Evolutionary conservation across 179 eudicot genomes (phyloP), one percentile per base, ranked within the genome.

Genomic region (Dionaea muscipula): DNA sequence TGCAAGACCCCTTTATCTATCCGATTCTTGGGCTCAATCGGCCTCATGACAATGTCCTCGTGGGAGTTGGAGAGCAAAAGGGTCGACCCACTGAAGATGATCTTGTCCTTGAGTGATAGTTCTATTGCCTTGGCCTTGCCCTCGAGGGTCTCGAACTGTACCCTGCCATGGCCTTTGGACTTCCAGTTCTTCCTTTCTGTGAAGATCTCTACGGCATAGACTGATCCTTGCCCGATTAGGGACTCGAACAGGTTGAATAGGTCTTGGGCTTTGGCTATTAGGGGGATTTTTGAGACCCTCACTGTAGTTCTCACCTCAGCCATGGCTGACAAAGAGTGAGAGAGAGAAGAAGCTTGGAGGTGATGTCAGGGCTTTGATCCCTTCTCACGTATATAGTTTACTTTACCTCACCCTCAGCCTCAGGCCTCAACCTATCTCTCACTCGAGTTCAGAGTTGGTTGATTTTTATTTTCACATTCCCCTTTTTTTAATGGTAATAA

Each of bases 141-240:
- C 11, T 65, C 76, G 25, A 72, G 82, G 81, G 87, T 75, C 25
- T 84, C 85, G 66, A 91, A 91, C 28, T 91, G 98, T 18, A 84
- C 80, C 1, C 86, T 73, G 0, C 96, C 98, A 21, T 68, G 71
- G 56, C 96, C 98, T 21, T 66, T 55, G 11, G 98, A 81, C 39
- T 82, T 87, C 98, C 98, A 91, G 67, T 87, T 79, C 17, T 75
- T 75, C 54, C 57, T 78, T 3, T 82, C 87, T 6, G 86, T 69
- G 79, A 70, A 55, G 65, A 91, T 91, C 52, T 87, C 95, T 38
- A 77, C 46, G 44, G 98, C 96, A 48, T 69, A 91, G 59, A 91
- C 50, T 4, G 86, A 20, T 39, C 40, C 79, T 46, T 72, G 63
- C 2, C 89, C 94, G 18, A 73, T 51, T 15, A n/a, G 0, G 39